Conservation (phyloP, 768 basidiomycete species). For the Leccinellum luteum region DNA sequence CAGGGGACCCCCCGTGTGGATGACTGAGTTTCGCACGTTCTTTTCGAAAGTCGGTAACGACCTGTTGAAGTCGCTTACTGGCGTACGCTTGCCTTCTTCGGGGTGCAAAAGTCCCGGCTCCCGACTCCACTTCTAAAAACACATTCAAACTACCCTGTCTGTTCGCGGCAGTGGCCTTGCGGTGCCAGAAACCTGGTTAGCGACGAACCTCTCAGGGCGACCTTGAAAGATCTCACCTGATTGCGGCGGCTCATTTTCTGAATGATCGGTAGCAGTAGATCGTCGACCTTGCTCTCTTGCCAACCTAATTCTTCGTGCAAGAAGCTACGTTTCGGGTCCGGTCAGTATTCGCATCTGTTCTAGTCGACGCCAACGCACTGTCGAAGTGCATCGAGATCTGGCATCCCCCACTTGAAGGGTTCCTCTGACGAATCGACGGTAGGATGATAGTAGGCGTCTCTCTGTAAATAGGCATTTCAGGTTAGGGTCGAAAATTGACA, state of each 20-base stretch:
- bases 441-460: slow-evolving; percentile 92
- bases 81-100: slow-evolving; percentile 78
- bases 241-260: slow-evolving; percentile 82
- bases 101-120: slow-evolving; percentile 70
- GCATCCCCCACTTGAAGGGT: slow-evolving; percentile 94
- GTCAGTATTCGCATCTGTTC: slow-evolving; percentile 13
- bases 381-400: slow-evolving; percentile 92
- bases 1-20: slow-evolving; percentile 13
- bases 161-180: slow-evolving; percentile 60
- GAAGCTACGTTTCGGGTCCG: slow-evolving; percentile 44
- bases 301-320: slow-evolving; percentile 78
- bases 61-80: slow-evolving; percentile 84
- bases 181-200: neutral
- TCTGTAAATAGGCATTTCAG: slow-evolving; percentile 39
- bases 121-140: slow-evolving; percentile 70
- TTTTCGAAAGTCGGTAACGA: slow-evolving; percentile 78
- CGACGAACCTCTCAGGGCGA: neutral
- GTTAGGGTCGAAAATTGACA: slow-evolving; percentile 1
- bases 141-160: slow-evolving; percentile 74
- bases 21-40: slow-evolving; percentile 26
- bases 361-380: slow-evolving; percentile 46
- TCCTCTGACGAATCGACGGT: slow-evolving; percentile 89
- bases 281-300: slow-evolving; percentile 81
- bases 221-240: slow-evolving; percentile 46
- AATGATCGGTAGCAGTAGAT: slow-evolving; percentile 87